phyloP scores from a whole-genome alignment of 768 basidiomycete genomes.

The Psilocybe tampanensis region DNA sequence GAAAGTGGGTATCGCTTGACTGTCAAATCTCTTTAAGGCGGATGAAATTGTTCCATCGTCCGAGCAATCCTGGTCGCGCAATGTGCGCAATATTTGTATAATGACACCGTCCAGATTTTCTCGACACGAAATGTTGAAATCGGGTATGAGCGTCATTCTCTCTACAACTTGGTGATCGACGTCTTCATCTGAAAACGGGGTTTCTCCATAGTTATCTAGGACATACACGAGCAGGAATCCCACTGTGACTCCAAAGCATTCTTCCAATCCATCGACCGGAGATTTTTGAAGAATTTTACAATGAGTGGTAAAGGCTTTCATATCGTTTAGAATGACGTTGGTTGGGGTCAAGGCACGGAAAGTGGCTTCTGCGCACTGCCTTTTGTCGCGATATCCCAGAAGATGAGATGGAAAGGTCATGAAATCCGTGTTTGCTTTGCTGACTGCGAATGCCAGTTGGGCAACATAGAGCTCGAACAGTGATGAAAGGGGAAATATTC shows the following conservation, averaged over 20 bases:
- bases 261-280: constrained; percentile 49
- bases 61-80: constrained; percentile 70
- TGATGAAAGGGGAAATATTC: constrained; percentile 55
- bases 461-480: constrained; percentile 82
- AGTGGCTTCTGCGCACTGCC: constrained; percentile 65
- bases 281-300: constrained; percentile 62
- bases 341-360: constrained; percentile 70
- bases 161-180: constrained; percentile 17
- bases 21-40: constrained; percentile 42
- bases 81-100: constrained; percentile 57
- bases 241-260: constrained; percentile 72
- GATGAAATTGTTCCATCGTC: constrained; percentile 49
- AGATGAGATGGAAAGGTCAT: constrained; percentile 69
- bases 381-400: constrained; percentile 73
- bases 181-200: constrained; percentile 9
- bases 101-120: constrained; percentile 59
- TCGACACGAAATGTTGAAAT: constrained; percentile 21
- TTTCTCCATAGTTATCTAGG: constrained; percentile 31
- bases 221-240: constrained; percentile 58
- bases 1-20: constrained; percentile 48
- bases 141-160: constrained; percentile 9
- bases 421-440: constrained; percentile 49
- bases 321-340: constrained; percentile 52
- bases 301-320: constrained; percentile 55
- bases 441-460: constrained; percentile 72